Evolutionary conservation across 2,329 filamentous ascomycete genomes (phyloP).

Genomic region (Aspergillus neoniger): DNA sequence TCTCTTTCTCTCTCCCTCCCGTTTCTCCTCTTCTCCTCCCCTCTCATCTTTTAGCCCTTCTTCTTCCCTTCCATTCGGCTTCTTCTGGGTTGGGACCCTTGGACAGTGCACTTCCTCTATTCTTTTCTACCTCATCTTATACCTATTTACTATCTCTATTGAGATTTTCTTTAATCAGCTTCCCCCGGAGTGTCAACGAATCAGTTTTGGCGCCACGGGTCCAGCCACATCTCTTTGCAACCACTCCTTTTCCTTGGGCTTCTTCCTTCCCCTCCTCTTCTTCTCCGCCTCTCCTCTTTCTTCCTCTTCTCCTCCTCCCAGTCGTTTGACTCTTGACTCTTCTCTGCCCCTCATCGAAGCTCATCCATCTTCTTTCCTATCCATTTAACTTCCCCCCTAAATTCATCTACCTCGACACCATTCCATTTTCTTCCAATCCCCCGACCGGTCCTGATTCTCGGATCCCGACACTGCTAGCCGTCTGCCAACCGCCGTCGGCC

Average conservation of each 20-base stretch:
- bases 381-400: constrained; percentile 1
- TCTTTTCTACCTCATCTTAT: constrained; percentile 16
- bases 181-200: background rate
- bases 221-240: constrained; percentile 12
- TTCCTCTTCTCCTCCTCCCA: constrained; percentile 6
- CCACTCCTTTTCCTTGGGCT: constrained; percentile 14
- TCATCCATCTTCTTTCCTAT: background rate
- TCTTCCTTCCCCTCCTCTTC: constrained; percentile 10
- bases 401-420: background rate
- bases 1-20: constrained; percentile 8
- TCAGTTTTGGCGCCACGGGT: constrained; percentile 8
- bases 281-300: constrained; percentile 6
- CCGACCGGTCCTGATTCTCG: background rate
- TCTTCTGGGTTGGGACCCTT: constrained; percentile 1
- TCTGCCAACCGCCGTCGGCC: constrained; percentile 4
- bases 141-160: constrained; percentile 3
- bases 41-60: constrained; percentile 9
- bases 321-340: background rate
- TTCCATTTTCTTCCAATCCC: background rate
- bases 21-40: constrained; percentile 10
- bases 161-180: background rate
- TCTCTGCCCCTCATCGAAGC: constrained; percentile 3
- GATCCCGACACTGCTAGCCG: background rate
- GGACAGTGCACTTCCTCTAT: constrained; percentile 9
- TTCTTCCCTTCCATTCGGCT: background rate